Evolutionary conservation across 257 asterid genomes (phyloP), one percentile per base, ranked within the genome.

Genomic region (Striga asiatica): DNA sequence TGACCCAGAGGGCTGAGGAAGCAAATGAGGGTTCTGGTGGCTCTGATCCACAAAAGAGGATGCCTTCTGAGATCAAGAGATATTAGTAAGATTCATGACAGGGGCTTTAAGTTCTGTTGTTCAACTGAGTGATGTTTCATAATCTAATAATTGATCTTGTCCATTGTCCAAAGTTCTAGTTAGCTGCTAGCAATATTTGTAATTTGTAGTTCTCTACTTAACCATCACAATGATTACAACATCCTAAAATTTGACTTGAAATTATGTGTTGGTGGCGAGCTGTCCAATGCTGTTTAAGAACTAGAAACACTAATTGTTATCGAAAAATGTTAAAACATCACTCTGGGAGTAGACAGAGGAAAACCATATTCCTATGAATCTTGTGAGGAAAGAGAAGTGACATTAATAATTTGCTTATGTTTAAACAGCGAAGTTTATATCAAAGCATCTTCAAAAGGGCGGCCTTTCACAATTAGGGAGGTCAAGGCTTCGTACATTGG

Each of bases 401-500:
- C 50, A 22, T 5, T 63, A 59, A 73, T 66, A 47, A 6, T 60
- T 46, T 51, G 37, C 67, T 12, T 66, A 71, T 56, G 55, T 67
- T 69, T 67, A 50, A 53, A 56, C 94, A 92, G 99, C 67, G 99
- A 88, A 78, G 93, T 88, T 61, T 92, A 92, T 65, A 57, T 92
- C 3, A 81, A 67, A 75, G 94, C 95, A 45, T 76, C 93, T 58
- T 48, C 97, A 8, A 82, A 92, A 75, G 94, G 88, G 63, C 75
- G 82, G 32, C 94, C 95, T 32, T 88, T 66, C 71, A 84, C 95
- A 9, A 88, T 92, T 70, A 81, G 99, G 82, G 97, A 88, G 81
- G 97, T 92, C 68, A 92, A 68, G 58, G 97, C 99, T 71, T 81
- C 95, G 12, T 37, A 81, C 58, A 92, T 92, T 53, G 99, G 99